Evolutionary conservation across 345 rosid species (phyloP).

Genomic region (Acer negundo): DNA sequence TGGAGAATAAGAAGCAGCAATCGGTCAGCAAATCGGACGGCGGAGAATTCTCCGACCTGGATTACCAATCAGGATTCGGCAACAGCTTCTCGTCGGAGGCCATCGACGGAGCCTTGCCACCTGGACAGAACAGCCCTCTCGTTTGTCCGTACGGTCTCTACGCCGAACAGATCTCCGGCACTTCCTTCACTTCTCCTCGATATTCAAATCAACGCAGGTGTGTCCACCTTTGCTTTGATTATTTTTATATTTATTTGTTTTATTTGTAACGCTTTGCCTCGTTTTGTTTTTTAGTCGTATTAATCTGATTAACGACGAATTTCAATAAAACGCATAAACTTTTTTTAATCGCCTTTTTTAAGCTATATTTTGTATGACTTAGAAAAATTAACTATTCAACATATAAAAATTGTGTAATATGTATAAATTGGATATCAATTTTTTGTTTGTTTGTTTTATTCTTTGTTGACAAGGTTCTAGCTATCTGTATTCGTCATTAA

Average conservation of each 20-base stretch:
- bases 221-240: too few species aligned
- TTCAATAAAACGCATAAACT: too few species aligned
- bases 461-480: too few species aligned
- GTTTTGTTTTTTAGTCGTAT: too few species aligned
- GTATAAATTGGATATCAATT: too few species aligned
- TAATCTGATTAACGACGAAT: too few species aligned
- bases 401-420: too few species aligned
- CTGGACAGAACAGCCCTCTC: constrained; percentile 84
- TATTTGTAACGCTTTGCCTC: neutral
- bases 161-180: constrained; percentile 96
- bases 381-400: too few species aligned
- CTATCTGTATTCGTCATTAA: too few species aligned
- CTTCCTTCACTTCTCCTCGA: constrained; percentile 95
- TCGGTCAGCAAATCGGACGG: neutral
- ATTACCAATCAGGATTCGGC: constrained; percentile 68
- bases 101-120: constrained; percentile 75
- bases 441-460: too few species aligned
- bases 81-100: constrained; percentile 82
- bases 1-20: constrained; percentile 17
- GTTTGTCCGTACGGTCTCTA: constrained; percentile 85
- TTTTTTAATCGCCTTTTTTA: too few species aligned
- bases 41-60: constrained; percentile 32
- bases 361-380: too few species aligned
- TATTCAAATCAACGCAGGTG: constrained; percentile 78
- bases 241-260: neutral